phyloP scores from a whole-genome alignment of 2,329 filamentous ascomycete species.

The Stagonosporopsis chrysanthemi region DNA sequence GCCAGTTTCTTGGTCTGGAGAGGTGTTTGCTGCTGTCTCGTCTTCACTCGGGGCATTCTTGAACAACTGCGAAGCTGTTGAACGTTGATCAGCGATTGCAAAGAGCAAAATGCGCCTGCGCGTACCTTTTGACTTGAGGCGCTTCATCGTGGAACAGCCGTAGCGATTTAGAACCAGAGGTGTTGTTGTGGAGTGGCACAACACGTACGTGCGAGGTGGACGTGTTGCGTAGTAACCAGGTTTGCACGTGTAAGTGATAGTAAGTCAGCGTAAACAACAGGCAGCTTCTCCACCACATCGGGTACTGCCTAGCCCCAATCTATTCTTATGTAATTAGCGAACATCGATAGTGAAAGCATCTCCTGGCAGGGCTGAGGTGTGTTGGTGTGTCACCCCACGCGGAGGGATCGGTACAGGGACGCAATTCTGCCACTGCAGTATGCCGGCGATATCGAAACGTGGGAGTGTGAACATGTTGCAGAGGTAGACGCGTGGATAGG shows the following conservation, averaged over 20 bases:
- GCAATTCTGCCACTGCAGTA: neutral
- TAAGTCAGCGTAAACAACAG: neutral
- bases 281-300: slow-evolving; percentile 1
- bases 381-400: slow-evolving; percentile 1
- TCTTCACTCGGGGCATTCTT: slow-evolving; percentile 26
- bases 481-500: neutral
- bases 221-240: neutral
- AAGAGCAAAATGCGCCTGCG: neutral
- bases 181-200: neutral
- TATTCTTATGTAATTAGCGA: neutral
- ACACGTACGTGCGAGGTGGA: neutral
- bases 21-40: slow-evolving; percentile 22
- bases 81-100: neutral
- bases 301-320: neutral
- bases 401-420: neutral
- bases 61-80: slow-evolving; percentile 34
- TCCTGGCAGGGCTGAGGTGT: neutral
- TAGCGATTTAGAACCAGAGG: neutral
- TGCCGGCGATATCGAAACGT: neutral
- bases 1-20: neutral
- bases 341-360: neutral
- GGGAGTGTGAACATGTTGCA: no score
- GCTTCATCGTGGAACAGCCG: slow-evolving; percentile 23
- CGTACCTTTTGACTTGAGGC: slow-evolving; percentile 30
- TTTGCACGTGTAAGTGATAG: neutral